phyloP scores from a whole-genome alignment of 2,329 filamentous ascomycete genomes.

The Madurella fahalii region DNA sequence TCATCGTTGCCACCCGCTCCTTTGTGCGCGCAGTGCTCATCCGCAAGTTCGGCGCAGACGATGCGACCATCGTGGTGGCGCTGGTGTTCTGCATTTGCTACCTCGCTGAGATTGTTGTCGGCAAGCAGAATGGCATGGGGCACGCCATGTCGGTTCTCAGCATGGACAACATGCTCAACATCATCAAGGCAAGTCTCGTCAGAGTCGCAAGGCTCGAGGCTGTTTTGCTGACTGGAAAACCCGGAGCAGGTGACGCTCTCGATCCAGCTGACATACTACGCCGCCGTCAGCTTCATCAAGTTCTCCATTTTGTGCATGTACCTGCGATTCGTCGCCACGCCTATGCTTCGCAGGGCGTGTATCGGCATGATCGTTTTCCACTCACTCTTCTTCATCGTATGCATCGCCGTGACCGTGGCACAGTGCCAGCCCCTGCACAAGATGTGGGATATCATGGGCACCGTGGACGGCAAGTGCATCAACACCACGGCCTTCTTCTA shows the following conservation, averaged over 20 bases:
- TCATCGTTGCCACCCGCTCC: no score
- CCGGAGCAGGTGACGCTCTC: constrained; percentile 30
- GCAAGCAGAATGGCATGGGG: no score
- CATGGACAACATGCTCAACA: no score
- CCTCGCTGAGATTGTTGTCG: no score
- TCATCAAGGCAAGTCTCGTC: no score
- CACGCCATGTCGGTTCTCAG: no score
- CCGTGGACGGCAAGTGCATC: constrained; percentile 36
- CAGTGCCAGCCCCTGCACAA: constrained; percentile 42
- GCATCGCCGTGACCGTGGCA: constrained; percentile 35
- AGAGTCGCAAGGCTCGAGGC: no score
- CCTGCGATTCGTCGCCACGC: constrained; percentile 36
- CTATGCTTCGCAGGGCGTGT: constrained; percentile 31
- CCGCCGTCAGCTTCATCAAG: constrained; percentile 39
- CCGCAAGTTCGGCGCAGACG: no score
- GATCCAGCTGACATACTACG: constrained; percentile 40
- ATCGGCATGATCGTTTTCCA: constrained; percentile 37
- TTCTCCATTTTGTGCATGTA: constrained; percentile 44
- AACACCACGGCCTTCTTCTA: constrained; percentile 41
- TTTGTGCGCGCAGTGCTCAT: no score
- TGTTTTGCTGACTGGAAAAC: neutral
- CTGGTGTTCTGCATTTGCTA: no score
- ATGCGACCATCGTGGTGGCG: no score
- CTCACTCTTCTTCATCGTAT: constrained; percentile 38
- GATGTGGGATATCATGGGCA: constrained; percentile 37